These are phyloP conservation scores for Phytophthora melonis DNA, from an alignment of 352 stramenopile species.

Conservation along the genomic window DNA sequence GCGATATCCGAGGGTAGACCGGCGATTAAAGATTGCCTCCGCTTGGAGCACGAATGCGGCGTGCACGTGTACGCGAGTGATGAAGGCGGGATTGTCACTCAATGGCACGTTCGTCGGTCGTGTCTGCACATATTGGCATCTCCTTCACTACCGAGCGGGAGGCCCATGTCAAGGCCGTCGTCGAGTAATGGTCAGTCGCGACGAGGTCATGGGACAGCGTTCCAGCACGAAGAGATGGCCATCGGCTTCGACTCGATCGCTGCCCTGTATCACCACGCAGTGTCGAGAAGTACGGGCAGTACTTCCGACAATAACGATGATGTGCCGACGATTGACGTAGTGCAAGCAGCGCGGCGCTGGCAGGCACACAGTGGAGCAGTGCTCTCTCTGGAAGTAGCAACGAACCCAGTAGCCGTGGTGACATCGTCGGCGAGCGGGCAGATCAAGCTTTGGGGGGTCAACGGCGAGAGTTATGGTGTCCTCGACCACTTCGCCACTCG, in stretches of 20 bases:
- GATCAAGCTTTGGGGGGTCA: constrained; percentile 68
- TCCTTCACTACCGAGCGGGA: constrained; percentile 7
- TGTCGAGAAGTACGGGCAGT: constrained; percentile 15
- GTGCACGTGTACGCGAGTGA: constrained; percentile 56
- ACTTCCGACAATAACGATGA: neutral
- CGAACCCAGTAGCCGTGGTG: constrained; percentile 53
- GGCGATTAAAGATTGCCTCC: constrained; percentile 42
- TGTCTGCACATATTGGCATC: constrained; percentile 1
- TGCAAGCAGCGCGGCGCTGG: constrained; percentile 41
- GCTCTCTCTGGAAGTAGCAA: constrained; percentile 50
- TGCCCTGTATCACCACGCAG: constrained; percentile 55
- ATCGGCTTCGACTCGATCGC: constrained; percentile 62
- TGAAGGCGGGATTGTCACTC: constrained; percentile 50
- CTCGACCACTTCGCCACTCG: constrained; percentile 78
- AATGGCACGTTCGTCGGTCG: constrained; percentile 44
- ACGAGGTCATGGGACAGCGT: constrained; percentile 19
- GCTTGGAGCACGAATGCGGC: constrained; percentile 31
- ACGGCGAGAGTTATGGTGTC: constrained; percentile 51
- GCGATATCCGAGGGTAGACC: constrained; percentile 21
- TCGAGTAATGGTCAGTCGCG: constrained; percentile 13
- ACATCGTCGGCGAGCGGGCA: constrained; percentile 62
- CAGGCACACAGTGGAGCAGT: constrained; percentile 49
- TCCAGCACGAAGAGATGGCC: constrained; percentile 69
- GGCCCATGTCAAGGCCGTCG: constrained; percentile 16
- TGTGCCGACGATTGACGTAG: constrained; percentile 6